Evolutionary conservation across 805 yeast genomes (phyloP), one percentile per base, ranked within the genome.

Genomic region (Sugiyamaella boreocaroliniensis): DNA sequence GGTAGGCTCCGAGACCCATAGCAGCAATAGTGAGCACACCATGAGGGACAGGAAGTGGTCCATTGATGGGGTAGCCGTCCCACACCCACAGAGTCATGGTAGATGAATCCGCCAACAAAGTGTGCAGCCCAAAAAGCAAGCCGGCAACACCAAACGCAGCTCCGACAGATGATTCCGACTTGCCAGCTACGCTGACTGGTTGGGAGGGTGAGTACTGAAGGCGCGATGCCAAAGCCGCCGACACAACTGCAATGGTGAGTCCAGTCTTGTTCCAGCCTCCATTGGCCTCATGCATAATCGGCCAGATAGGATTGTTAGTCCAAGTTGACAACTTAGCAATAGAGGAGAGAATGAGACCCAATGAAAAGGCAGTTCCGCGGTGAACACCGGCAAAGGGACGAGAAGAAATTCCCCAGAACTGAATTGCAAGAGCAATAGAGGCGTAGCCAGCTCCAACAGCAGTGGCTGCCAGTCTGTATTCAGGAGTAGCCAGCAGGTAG

Each of bases 251-350:
- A 48, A 85, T 55, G 3, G 74, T 68, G 2, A 89, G 67, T 42
- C 93, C 95, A 29, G 80, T 69, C 49, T 74, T 75, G 68, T 92
- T 92, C 75, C 81, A 80, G 12, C 99, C 99, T 16, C 97, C 97
- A 61, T 87, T 89, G 11, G 74, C 78, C 15, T 75, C 76, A 66
- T 89, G 83, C 90, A 93, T 83, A 48, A 90, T 85, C 29, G 98
- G 95, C 99, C 99, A 93, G 47, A 89, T 74, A 40, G 99, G 99
- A 66, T 93, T 93, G 65, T 90, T 90, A 2, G 98, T 81, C 70
- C 79, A 85, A 61, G 76, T 79, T 9, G 84, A 79, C 70, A 78
- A 85, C 64, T 93, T 93, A 16, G 87, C 74, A 29, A 87, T 78
- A 0, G 89, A 79, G 1, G 96, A 81, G 4, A 81, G 66, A 43